Conservation (phyloP, 192 early-diverging fungal species). For the Thamnidium elegans region DNA sequence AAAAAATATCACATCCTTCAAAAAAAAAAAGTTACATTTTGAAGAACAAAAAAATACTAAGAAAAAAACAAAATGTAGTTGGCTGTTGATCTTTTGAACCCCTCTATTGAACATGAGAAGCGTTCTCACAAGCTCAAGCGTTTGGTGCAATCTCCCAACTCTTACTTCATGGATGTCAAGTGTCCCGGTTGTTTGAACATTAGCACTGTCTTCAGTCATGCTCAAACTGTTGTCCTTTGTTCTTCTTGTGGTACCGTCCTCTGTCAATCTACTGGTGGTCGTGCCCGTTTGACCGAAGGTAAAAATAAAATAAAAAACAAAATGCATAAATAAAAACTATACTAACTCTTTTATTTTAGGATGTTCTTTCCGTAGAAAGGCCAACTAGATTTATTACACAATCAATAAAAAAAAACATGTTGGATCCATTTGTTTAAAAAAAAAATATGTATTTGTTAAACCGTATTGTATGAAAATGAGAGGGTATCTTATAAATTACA, state of each 20-base stretch:
- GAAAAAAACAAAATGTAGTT: too few species aligned
- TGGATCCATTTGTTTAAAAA: too few species aligned
- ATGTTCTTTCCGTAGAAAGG: constrained; percentile 41
- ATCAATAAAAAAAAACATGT: too few species aligned
- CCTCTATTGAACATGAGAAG: constrained; percentile 70
- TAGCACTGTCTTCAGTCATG: constrained; percentile 99
- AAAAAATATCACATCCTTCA: too few species aligned
- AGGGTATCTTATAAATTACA: too few species aligned
- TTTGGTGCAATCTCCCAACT: constrained; percentile 75
- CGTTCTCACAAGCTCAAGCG: constrained; percentile 66
- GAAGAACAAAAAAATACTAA: too few species aligned
- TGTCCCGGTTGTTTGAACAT: constrained; percentile 95
- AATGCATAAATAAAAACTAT: too few species aligned
- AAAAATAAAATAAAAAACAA: constrained; percentile 6
- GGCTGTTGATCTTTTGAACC: constrained; percentile 94
- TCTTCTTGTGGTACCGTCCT: constrained; percentile 93
- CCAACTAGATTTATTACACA: constrained; percentile 24
- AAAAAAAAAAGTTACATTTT: too few species aligned
- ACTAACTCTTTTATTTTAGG: constrained; percentile 5
- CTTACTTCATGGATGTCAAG: constrained; percentile 99
- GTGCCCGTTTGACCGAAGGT: constrained; percentile 95
- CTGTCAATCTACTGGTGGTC: constrained; percentile 99
- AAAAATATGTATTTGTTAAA: too few species aligned
- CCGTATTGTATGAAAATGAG: too few species aligned
- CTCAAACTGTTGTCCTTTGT: constrained; percentile 98